These are phyloP conservation scores for Austroboletus eburneus DNA, from an alignment of 768 basidiomycete genomes.

Conservation along the genomic window DNA sequence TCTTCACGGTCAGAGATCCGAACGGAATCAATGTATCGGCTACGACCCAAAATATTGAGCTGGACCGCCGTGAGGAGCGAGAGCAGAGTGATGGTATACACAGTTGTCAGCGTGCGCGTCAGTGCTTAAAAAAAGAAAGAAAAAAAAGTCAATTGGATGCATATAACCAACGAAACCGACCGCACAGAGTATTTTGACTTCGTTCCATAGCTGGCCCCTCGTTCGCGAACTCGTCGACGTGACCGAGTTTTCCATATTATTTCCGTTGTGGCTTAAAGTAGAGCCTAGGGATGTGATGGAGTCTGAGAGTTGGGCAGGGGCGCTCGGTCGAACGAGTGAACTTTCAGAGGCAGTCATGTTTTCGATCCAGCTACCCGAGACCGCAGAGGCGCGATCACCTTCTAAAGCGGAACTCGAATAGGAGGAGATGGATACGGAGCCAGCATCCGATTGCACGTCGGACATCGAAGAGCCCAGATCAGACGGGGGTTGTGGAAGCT, in stretches of 20 bases:
- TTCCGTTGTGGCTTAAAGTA: slow-evolving; percentile 23
- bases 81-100: slow-evolving; percentile 84
- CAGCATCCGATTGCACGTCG: slow-evolving; percentile 43
- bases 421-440: slow-evolving; percentile 39
- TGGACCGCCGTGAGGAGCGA: slow-evolving; percentile 85
- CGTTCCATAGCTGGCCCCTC: slow-evolving; percentile 88
- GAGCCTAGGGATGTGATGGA: slow-evolving; percentile 40
- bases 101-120: slow-evolving; percentile 78
- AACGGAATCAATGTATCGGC: slow-evolving; percentile 72
- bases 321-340: slow-evolving; percentile 3
- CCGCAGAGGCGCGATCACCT: slow-evolving; percentile 34
- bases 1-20: slow-evolving; percentile 59
- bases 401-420: slow-evolving; percentile 35
- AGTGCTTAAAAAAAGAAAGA: slow-evolving; percentile 59
- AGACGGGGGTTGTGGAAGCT: slow-evolving; percentile 32
- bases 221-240: slow-evolving; percentile 36
- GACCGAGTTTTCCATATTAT: slow-evolving; percentile 2
- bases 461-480: slow-evolving; percentile 34
- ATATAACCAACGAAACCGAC: slow-evolving; percentile 28
- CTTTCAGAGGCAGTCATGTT: slow-evolving; percentile 28
- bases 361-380: slow-evolving; percentile 45
- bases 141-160: slow-evolving; percentile 4
- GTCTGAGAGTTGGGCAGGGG: slow-evolving; percentile 32
- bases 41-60: slow-evolving; percentile 77
- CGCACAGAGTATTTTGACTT: slow-evolving; percentile 79